Percentiles rank a stretch among this genome's conserved stretches.
These are phyloP conservation scores for Ploettnerulaceae sp. DNA, from an alignment of 2,329 filamentous ascomycete species.

Conservation along the genomic window DNA sequence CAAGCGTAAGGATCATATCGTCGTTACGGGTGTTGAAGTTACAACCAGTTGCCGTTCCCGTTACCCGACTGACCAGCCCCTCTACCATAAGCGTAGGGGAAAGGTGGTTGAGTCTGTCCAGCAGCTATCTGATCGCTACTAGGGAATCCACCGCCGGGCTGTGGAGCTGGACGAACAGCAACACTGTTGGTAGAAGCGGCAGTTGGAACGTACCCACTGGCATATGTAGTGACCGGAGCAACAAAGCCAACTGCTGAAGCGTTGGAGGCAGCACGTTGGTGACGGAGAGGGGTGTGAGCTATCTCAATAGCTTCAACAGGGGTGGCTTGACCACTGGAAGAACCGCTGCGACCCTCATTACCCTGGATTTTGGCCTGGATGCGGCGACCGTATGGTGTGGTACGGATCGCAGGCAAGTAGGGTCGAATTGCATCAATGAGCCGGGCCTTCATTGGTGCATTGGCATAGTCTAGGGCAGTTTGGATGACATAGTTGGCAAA, in stretches of 20 bases:
- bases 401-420: constrained; percentile 76
- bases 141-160: constrained; percentile 21
- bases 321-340: constrained; percentile 31
- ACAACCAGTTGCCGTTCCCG: constrained; percentile 31
- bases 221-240: constrained; percentile 24
- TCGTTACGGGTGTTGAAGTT: constrained; percentile 28
- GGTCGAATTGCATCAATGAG: constrained; percentile 83
- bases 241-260: constrained; percentile 27
- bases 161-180: constrained; percentile 20
- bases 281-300: constrained; percentile 29
- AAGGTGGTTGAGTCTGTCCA: constrained; percentile 20
- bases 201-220: constrained; percentile 27
- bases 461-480: constrained; percentile 84
- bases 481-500: constrained; percentile 98
- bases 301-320: constrained; percentile 28
- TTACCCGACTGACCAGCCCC: constrained; percentile 25
- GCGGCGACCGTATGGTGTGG: constrained; percentile 89
- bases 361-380: constrained; percentile 82
- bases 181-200: constrained; percentile 22
- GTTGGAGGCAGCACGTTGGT: constrained; percentile 33
- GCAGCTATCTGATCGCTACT: constrained; percentile 26
- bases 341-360: constrained; percentile 41
- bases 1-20: constrained; percentile 35
- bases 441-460: constrained; percentile 64
- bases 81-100: constrained; percentile 30